Conservation (phyloP, 345 rosid genomes). For the Euclidium syriacum region DNA sequence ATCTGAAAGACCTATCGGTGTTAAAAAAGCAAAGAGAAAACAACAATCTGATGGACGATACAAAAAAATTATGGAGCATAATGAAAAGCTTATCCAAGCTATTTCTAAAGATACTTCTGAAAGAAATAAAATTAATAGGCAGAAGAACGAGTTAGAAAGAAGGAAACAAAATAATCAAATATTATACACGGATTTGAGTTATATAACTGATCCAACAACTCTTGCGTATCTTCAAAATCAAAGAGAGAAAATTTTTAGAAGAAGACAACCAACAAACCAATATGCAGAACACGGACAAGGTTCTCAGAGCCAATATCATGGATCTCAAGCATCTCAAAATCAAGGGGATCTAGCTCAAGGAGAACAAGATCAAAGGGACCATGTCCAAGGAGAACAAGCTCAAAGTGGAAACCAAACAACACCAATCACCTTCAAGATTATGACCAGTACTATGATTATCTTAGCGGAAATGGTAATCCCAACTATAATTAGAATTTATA, state of each 20-base stretch:
- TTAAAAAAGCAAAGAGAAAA: too few species aligned
- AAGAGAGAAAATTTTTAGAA: background rate
- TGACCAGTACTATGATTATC: too few species aligned
- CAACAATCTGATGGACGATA: too few species aligned
- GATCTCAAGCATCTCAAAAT: too few species aligned
- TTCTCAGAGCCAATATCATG: background rate
- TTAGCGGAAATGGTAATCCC: background rate
- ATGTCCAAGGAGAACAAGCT: too few species aligned
- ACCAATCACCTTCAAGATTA: background rate
- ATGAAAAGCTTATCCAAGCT: background rate
- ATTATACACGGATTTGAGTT: too few species aligned
- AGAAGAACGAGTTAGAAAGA: background rate
- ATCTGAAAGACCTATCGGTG: too few species aligned
- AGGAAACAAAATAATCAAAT: background rate
- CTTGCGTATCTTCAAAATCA: too few species aligned
- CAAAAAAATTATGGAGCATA: too few species aligned
- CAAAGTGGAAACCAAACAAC: background rate
- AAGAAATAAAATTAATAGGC: too few species aligned
- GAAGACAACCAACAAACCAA: background rate
- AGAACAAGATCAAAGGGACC: too few species aligned
- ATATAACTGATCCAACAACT: background rate
- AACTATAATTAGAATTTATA: too few species aligned
- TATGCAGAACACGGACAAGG: background rate
- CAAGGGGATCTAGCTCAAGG: background rate
- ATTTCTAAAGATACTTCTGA: background rate